Evolutionary conservation across 257 asterid species (phyloP).

Genomic region (Euphrasia confusa): DNA sequence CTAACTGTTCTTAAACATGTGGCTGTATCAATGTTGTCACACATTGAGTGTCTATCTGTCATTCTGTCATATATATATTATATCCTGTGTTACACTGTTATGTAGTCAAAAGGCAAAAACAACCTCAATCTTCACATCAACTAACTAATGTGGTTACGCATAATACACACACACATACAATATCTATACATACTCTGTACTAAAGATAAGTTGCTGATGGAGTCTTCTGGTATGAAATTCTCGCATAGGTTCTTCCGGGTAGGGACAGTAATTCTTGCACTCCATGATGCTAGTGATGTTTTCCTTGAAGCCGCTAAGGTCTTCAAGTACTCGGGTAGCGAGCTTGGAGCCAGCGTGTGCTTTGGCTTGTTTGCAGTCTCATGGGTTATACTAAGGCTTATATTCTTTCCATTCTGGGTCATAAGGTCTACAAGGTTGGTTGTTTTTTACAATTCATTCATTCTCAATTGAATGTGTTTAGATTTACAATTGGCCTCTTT

Average conservation of each 20-base stretch:
- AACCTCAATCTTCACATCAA: neutral
- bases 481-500: neutral
- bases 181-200: neutral
- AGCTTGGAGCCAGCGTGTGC: slow-evolving; percentile 74
- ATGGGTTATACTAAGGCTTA: slow-evolving; percentile 83
- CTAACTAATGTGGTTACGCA: neutral
- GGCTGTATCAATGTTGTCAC: slow-evolving; percentile 4
- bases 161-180: neutral
- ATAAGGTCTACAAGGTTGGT: slow-evolving; percentile 65
- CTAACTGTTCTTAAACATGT: neutral
- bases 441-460: slow-evolving; percentile 5
- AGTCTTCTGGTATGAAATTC: slow-evolving; percentile 17
- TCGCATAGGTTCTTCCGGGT: slow-evolving; percentile 66
- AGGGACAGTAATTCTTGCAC: slow-evolving; percentile 72
- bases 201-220: slow-evolving; percentile 18
- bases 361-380: slow-evolving; percentile 85
- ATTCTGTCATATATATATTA: neutral
- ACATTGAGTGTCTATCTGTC: neutral
- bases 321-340: slow-evolving; percentile 78
- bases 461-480: neutral
- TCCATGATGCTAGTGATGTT: slow-evolving; percentile 94
- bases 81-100: neutral
- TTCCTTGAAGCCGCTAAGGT: slow-evolving; percentile 94
- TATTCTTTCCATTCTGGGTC: slow-evolving; percentile 84
- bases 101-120: neutral